Base-by-base conservation (phyloP, 164 flowering plant species). In the Annona squamosa region DNA sequence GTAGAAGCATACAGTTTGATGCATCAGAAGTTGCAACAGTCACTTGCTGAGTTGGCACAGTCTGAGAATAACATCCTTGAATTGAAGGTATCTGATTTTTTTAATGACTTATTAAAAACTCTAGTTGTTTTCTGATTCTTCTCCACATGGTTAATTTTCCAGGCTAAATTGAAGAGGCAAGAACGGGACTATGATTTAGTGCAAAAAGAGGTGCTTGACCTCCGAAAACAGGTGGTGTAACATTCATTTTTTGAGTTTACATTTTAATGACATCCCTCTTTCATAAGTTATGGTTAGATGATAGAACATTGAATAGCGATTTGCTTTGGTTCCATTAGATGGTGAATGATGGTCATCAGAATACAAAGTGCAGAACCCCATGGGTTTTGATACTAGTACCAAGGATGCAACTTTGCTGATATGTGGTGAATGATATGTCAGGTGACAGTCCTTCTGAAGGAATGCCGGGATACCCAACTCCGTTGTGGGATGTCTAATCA, bases 361-460 rank as follows among this genome's bases (percentile, higher is more conserved):
- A 52, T 52, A 52, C 59, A 52, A 52, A 52, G 9, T 48, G 57
- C 57, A 48, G 6, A 48, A 5, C 12, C 57, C 57, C 10, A 48
- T 4, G 37, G 37, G 37, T 26, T 26, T 26, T 26, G 37, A 48
- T 4, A 0, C 56, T 10, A 52, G 13, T 9, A 52, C 59, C 13
- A 52, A 16, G 9, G 59, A 52, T 10, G 59, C 13, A 26, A 52
- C 59, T 52, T 16, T 52, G 59, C 13, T 52, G 59, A 52, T 52
- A 9, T 46, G 13, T n/a, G 3, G 13, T 37, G 65, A 18, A 4
- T 73, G 37, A 52, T 76, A 16, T 67, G 74, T 70, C 68, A 94
- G 98, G 94, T 93, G 62, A 85, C 98, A 5, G 77, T 95, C 70
- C 92, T 95, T 64, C 84, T 93, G 3, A 96, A 91, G 83, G 99